Evolutionary conservation across 495 filamentous ascomycete genomes (phyloP), one percentile per base, ranked within the genome.

Genomic region (Tuber magnatum): DNA sequence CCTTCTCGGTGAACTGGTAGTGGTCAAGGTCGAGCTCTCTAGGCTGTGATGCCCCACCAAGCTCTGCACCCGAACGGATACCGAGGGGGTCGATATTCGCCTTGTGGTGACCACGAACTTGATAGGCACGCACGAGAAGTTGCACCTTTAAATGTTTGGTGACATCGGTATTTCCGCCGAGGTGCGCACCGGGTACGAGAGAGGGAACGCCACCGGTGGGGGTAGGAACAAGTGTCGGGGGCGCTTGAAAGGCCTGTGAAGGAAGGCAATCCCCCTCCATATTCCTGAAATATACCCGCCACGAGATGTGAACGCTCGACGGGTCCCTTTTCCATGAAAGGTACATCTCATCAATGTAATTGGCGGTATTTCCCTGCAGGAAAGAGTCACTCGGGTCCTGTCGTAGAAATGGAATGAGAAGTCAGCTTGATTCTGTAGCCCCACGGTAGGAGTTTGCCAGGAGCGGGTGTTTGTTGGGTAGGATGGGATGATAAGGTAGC

Each of bases 261-360:
- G 94, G 92, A 81, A 93, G 95, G 92, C 98, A 97, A 80, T 94
- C 92, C 84, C 96, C 95, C 86, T 99, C 95, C 93, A 99, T 97
- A 85, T 99, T 99, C 83, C 89, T 91, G 88, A 99, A 99, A 89
- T 99, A 99, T 79, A 94, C 91, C 86, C 97, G 95, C 95, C 95
- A 99, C 83, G 95, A 99, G 81, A 97, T 87, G 85, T 99, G 95
- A 68, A 99, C 95, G 84, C 92, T 96, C 78, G 89, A 88, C 32
- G 96, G 93, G 81, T 99, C 93, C 76, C 91, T 87, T 86, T 94
- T 97, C 95, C 95, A 99, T 80, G 92, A 89, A 85, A 99, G 85
- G 85, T 99, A 99, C 95, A 99, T 99, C 88, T 97, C 95, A 85
- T 99, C 95, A 84, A 99, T 91, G 85, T 99, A 99, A 86, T 97